Base-by-base conservation (phyloP, 169 alveolate genomes). In the Plasmodium relictum region DNA sequence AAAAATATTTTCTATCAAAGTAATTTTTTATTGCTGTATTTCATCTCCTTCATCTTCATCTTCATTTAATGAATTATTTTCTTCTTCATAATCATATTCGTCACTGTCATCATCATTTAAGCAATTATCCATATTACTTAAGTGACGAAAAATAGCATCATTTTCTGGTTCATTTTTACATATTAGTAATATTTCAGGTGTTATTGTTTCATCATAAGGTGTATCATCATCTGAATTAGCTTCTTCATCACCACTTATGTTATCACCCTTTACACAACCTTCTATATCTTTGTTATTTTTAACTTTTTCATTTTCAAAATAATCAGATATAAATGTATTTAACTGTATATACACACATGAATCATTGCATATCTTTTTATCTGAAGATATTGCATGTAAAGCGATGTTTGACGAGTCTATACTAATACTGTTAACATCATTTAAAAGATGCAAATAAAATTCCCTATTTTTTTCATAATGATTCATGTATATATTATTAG, bases 371-470 rank as follows among this genome's bases (percentile, higher is more conserved):
- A 83, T 68, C 22, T 83, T 83, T 41, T 83, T 68, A 68, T 83
- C 91, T 3, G 91, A 83, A 18, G 91, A 52, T 18, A 83, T 68
- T 54, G 91, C 91, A 83, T 83, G 91, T 61, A 83, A 52, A 26
- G 91, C 83, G 44, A 83, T 83, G 50, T 22, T 62, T 10, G 91
- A 83, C 6, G 91, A 83, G 7, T 83, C 91, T 16, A 83, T 56
- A 26, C 26, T 16, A 26, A 83, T 70, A 74, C 37, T 68, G 42
- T 42, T 58, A n/a, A 83, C 73, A 9, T 83, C 78, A 56, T 83
- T 83, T 31, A 83, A 45, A 26, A 83, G 72, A 31, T 83, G 91
- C 31, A 83, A 20, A 59, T 68, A 83, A 37, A 69, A 83, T 24
- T 42, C 24, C 18, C 31, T 70, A 61, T 83, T 58, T 39, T 66